These are phyloP conservation scores for Hypomontagnella monticulosa DNA, from an alignment of 495 filamentous ascomycete genomes.

Conservation along the genomic window DNA sequence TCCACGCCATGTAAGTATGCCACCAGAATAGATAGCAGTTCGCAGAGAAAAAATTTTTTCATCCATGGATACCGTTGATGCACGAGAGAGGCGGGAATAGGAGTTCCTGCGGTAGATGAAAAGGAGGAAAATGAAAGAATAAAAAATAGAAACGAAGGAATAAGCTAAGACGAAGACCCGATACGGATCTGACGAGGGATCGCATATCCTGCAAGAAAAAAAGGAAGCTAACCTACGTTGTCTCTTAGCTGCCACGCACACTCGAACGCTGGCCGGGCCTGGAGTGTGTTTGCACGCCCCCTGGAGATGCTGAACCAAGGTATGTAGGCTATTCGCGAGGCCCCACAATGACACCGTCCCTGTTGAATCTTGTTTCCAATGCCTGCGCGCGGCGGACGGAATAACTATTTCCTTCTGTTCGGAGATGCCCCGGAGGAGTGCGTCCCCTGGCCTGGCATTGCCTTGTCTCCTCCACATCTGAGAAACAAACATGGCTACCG, in stretches of 20 bases:
- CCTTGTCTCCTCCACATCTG: not conserved
- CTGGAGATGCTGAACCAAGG: conserved; percentile 66
- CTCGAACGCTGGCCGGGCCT: conserved; percentile 62
- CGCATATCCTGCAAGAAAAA: conserved; percentile 9
- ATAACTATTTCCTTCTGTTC: not conserved
- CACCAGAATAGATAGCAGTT: not conserved
- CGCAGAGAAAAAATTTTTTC: not conserved
- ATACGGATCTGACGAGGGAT: conserved; percentile 3
- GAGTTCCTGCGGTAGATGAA: conserved; percentile 19
- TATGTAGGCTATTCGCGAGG: conserved; percentile 27
- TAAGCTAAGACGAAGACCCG: not conserved
- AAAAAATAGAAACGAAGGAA: conserved; percentile 2
- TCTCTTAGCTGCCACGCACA: conserved; percentile 61
- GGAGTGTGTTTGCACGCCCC: conserved; percentile 60
- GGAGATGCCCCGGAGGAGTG: conserved; percentile 32
- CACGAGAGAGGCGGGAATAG: not conserved
- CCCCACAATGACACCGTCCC: conserved; percentile 7
- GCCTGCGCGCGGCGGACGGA: conserved; percentile 8
- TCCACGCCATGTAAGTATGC: conserved; percentile 37
- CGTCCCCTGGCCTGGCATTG: conserved; percentile 12
- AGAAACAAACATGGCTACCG: not conserved
- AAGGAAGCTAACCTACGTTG: conserved; percentile 11
- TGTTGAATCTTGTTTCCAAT: not conserved
- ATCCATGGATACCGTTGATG: not conserved
- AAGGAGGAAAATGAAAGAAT: not conserved